Conservation (phyloP, 2,329 filamentous ascomycete species). For the Xylaria sp. region DNA sequence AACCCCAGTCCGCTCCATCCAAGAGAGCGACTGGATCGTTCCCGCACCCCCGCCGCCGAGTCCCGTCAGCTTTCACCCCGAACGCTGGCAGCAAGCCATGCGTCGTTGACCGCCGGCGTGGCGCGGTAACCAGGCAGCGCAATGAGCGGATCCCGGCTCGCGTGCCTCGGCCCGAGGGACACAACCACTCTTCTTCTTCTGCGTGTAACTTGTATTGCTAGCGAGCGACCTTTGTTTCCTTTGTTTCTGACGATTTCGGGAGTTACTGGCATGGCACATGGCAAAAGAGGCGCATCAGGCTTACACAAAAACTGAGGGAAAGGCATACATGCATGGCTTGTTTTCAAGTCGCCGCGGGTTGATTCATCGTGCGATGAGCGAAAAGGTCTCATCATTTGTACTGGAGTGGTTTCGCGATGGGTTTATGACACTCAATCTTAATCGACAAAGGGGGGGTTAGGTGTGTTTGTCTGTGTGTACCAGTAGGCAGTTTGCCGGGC, state of each 20-base stretch:
- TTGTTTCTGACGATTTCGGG: conserved; percentile 28
- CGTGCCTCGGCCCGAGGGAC: conserved; percentile 10
- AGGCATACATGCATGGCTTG: conserved; percentile 29
- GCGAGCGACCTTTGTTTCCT: conserved; percentile 28
- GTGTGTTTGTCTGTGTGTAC: conserved; percentile 14
- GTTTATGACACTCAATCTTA: conserved; percentile 15
- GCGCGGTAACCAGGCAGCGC: neutral
- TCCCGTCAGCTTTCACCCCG: conserved; percentile 64
- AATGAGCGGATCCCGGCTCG: neutral
- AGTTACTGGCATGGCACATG: conserved; percentile 38
- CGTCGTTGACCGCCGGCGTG: conserved; percentile 38
- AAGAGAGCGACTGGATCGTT: conserved; percentile 65
- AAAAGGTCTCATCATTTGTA: conserved; percentile 21
- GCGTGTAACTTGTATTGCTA: conserved; percentile 38
- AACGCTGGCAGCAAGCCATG: conserved; percentile 56
- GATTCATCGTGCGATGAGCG: conserved; percentile 14
- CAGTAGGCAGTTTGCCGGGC: conserved; percentile 9
- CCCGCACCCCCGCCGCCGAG: conserved; percentile 70
- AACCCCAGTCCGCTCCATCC: conserved; percentile 57
- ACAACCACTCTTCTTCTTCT: conserved; percentile 26
- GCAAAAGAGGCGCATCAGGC: conserved; percentile 35
- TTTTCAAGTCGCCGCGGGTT: conserved; percentile 23
- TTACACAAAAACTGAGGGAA: conserved; percentile 39
- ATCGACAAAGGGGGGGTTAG: conserved; percentile 8
- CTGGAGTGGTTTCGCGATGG: conserved; percentile 15